Evolutionary conservation across 495 filamentous ascomycete genomes (phyloP).

Genomic region (Zalerion maritima): DNA sequence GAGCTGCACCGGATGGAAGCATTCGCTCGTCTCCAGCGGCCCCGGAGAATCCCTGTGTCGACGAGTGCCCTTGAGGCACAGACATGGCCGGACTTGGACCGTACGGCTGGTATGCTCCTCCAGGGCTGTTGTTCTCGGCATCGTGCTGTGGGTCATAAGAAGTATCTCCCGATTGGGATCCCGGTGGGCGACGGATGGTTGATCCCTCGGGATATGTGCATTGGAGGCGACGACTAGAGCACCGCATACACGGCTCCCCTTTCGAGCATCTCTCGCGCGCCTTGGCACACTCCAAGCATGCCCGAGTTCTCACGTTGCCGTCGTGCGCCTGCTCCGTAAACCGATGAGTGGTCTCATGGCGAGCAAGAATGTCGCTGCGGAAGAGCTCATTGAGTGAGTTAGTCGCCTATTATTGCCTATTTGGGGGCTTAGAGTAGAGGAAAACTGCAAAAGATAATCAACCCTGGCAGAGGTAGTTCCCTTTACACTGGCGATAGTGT

Average conservation of each 20-base stretch:
- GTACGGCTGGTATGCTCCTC: too few species aligned
- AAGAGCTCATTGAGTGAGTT: constrained; percentile 4
- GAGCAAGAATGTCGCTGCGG: constrained; percentile 38
- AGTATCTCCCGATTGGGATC: constrained; percentile 6
- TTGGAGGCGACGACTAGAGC: constrained; percentile 32
- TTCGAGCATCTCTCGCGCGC: constrained; percentile 43
- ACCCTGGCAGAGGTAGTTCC: too few species aligned
- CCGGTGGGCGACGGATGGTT: constrained; percentile 4
- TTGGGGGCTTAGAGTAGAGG: too few species aligned
- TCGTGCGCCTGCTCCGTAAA: constrained; percentile 26
- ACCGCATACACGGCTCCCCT: constrained; percentile 36
- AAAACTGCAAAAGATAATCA: too few species aligned
- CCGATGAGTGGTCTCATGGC: constrained; percentile 39
- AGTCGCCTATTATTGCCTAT: too few species aligned
- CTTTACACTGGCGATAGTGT: too few species aligned
- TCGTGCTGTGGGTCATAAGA: constrained; percentile 9
- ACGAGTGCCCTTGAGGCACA: constrained; percentile 13
- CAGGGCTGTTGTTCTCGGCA: constrained; percentile 11
- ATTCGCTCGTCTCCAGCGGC: too few species aligned
- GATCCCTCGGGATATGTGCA: constrained; percentile 32
- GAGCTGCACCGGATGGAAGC: too few species aligned
- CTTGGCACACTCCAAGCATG: constrained; percentile 40
- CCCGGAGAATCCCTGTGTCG: constrained; percentile 13
- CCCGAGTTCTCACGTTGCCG: constrained; percentile 33
- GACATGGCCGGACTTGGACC: too few species aligned